Percentiles rank a stretch among this genome's conserved stretches.
Conservation (phyloP, 164 flowering plant genomes). For the Magnolia sinica region DNA sequence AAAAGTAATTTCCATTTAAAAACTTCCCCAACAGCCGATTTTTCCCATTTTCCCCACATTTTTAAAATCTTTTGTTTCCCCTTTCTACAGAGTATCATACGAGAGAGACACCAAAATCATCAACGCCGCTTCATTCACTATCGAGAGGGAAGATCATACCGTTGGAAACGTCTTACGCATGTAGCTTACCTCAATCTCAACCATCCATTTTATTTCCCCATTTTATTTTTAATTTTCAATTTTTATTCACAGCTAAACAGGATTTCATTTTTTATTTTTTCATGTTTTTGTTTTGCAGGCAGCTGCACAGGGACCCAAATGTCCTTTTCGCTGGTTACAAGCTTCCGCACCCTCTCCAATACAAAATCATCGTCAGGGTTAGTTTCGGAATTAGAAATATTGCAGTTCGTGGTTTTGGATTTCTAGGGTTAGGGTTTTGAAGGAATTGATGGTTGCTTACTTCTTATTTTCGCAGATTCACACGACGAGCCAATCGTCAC, state of each 20-base stretch:
- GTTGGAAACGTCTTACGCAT: conserved; percentile 91
- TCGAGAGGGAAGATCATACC: conserved; percentile 96
- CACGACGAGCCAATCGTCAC: conserved; percentile 93
- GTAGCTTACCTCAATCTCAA: conserved; percentile 26
- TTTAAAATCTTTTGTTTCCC: neutral
- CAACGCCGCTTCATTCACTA: conserved; percentile 89
- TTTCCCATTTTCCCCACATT: neutral
- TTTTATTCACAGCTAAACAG: neutral
- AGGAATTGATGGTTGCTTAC: neutral
- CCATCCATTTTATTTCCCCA: neutral
- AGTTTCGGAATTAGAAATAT: conserved; percentile 20
- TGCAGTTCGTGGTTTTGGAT: neutral
- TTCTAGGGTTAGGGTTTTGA: neutral
- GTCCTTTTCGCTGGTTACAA: conserved; percentile 95
- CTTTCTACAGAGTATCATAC: conserved; percentile 67
- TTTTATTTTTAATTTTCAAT: neutral
- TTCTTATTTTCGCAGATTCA: conserved; percentile 52
- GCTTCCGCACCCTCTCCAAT: conserved; percentile 97
- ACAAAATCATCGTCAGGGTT: conserved; percentile 91
- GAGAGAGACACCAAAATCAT: conserved; percentile 99
- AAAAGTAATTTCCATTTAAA: conserved; percentile 44
- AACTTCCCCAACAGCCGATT: no score
- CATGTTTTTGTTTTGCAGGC: conserved; percentile 42
- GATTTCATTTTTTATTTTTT: neutral
- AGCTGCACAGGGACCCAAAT: conserved; percentile 83